Percentiles rank a stretch among this genome's conserved stretches.
Conservation (phyloP, 2,329 filamentous ascomycete genomes). For the Ceratocystis albifundus region DNA sequence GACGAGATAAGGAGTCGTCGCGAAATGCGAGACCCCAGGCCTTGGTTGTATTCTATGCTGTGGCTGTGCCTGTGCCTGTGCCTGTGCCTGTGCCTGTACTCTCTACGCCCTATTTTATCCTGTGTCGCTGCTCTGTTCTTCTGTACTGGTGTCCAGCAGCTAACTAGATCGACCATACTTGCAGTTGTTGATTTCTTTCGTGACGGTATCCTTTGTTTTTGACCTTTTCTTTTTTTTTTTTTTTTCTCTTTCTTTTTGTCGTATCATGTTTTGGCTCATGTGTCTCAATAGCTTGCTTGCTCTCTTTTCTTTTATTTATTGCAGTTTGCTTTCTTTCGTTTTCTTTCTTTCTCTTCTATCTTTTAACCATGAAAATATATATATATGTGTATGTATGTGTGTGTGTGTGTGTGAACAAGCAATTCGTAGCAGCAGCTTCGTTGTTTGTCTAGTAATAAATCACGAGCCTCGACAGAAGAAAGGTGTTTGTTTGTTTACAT, state of each 20-base stretch:
- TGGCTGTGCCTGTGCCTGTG: neutral
- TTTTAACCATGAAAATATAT: neutral
- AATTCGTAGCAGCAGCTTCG: neutral
- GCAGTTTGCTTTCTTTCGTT: neutral
- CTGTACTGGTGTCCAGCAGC: too few relatives aligned
- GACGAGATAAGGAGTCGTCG: neutral
- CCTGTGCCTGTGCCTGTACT: neutral
- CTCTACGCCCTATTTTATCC: too few relatives aligned
- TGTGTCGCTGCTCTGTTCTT: too few relatives aligned
- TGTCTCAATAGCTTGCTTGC: neutral
- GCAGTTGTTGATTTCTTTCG: neutral
- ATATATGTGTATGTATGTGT: too few relatives aligned
- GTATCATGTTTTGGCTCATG: conserved; percentile 10
- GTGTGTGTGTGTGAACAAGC: neutral
- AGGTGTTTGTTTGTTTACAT: neutral
- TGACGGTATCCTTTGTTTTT: conserved; percentile 21
- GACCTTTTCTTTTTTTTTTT: neutral
- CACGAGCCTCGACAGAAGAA: neutral
- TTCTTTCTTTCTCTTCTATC: too few relatives aligned
- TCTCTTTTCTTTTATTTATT: conserved; percentile 4
- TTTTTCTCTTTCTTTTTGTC: too few relatives aligned
- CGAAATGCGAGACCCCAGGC: neutral
- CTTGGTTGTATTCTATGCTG: neutral
- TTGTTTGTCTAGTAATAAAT: neutral
- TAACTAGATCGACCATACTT: neutral